Evolutionary conservation across 2,329 filamentous ascomycete genomes (phyloP).

Genomic region (Talaromyces marneffei): DNA sequence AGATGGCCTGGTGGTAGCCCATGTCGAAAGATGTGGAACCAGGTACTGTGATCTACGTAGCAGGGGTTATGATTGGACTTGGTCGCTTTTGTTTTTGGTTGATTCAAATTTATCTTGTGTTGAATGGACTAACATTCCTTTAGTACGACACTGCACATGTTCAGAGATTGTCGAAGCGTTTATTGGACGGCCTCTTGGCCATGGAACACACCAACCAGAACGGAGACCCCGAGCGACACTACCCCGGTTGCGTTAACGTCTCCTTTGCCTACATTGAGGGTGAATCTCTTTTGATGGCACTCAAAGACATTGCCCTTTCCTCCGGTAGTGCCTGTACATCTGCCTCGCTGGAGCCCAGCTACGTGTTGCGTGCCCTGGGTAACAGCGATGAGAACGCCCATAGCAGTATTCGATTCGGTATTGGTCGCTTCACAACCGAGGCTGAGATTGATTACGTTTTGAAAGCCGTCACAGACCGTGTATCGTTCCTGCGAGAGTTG

Average conservation of each 20-base stretch:
- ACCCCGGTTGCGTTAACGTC: slow-evolving; percentile 95
- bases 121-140: slow-evolving; percentile 8
- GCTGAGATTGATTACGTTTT: slow-evolving; percentile 95
- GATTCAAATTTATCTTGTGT: background rate
- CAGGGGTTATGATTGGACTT: slow-evolving; percentile 57
- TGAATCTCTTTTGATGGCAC: slow-evolving; percentile 93
- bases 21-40: slow-evolving; percentile 28
- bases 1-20: slow-evolving; percentile 56
- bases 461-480: slow-evolving; percentile 79
- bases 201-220: slow-evolving; percentile 93
- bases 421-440: slow-evolving; percentile 93
- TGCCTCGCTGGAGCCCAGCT: slow-evolving; percentile 91
- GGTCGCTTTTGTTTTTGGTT: slow-evolving; percentile 22
- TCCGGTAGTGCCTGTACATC: slow-evolving; percentile 97
- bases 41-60: slow-evolving; percentile 56
- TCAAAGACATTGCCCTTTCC: slow-evolving; percentile 95
- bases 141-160: slow-evolving; percentile 92
- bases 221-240: slow-evolving; percentile 74
- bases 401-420: slow-evolving; percentile 95
- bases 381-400: slow-evolving; percentile 97
- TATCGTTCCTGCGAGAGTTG: slow-evolving; percentile 87
- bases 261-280: slow-evolving; percentile 98
- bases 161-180: slow-evolving; percentile 71
- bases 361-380: slow-evolving; percentile 87
- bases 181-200: slow-evolving; percentile 73